These are phyloP conservation scores for Emericellopsis atlantica DNA, from an alignment of 2,329 filamentous ascomycete genomes.

Conservation along the genomic window DNA sequence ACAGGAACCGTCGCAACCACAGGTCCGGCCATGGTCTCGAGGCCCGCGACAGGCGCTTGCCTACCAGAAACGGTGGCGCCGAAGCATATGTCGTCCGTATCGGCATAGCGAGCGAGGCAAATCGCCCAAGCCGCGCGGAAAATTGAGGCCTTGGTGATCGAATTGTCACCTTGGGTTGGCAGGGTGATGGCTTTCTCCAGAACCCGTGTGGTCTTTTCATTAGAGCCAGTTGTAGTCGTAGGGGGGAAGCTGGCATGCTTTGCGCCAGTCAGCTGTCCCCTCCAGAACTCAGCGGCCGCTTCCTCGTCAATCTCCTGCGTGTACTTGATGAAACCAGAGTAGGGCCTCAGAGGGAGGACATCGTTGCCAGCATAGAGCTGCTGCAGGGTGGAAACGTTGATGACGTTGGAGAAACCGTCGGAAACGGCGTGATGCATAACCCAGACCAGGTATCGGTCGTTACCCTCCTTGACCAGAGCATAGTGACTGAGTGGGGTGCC, in stretches of 20 bases:
- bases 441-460: not conserved
- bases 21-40: slow-evolving; percentile 6
- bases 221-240: not conserved
- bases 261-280: slow-evolving; percentile 1
- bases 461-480: not conserved
- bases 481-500: slow-evolving; percentile 1
- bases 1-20: slow-evolving; percentile 7
- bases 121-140: slow-evolving; percentile 4
- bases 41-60: slow-evolving; percentile 5
- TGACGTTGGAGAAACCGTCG: slow-evolving; percentile 1
- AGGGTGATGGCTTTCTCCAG: not conserved
- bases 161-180: not conserved
- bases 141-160: slow-evolving; percentile 6
- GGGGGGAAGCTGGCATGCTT: slow-evolving; percentile 5
- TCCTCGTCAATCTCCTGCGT: slow-evolving; percentile 16
- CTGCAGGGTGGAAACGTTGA: slow-evolving; percentile 1
- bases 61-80: slow-evolving; percentile 9
- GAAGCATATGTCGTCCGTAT: slow-evolving; percentile 14
- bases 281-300: slow-evolving; percentile 1
- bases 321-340: slow-evolving; percentile 28
- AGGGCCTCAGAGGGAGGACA: slow-evolving; percentile 11
- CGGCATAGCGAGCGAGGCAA: slow-evolving; percentile 14
- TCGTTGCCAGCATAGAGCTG: not conserved
- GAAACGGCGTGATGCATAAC: slow-evolving; percentile 3
- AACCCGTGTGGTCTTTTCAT: not conserved